Conservation (phyloP, 2,329 filamentous ascomycete genomes). For the Colletotrichum sp. region DNA sequence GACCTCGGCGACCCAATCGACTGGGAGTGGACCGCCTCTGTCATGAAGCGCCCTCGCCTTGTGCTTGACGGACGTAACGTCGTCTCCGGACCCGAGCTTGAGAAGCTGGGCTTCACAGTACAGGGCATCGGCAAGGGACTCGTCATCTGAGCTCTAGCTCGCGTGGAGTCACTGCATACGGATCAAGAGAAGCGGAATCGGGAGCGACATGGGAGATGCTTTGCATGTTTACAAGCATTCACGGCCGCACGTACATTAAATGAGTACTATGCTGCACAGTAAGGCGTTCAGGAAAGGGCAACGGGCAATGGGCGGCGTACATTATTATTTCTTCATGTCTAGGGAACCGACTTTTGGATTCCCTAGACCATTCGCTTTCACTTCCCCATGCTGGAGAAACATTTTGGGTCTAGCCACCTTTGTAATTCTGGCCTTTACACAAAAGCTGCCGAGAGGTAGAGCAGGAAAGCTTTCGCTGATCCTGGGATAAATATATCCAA, state of each 20-base stretch:
- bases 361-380: background rate
- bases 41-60: slow-evolving; percentile 23
- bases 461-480: background rate
- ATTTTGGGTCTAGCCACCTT: background rate
- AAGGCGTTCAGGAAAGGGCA: slow-evolving; percentile 12
- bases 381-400: background rate
- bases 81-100: slow-evolving; percentile 21
- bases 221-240: background rate
- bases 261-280: slow-evolving; percentile 7
- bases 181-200: background rate
- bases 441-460: background rate
- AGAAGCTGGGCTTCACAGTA: slow-evolving; percentile 41
- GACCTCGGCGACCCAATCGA: slow-evolving; percentile 52
- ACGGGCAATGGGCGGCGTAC: slow-evolving; percentile 7
- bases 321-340: background rate
- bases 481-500: slow-evolving; percentile 4
- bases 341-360: background rate
- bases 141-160: slow-evolving; percentile 36
- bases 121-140: slow-evolving; percentile 47
- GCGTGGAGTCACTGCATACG: background rate
- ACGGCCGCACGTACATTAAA: slow-evolving; percentile 9
- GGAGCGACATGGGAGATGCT: background rate
- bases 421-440: background rate
- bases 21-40: slow-evolving; percentile 43
- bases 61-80: slow-evolving; percentile 24